Evolutionary conservation across 2,329 filamentous ascomycete species (phyloP), one percentile per base, ranked within the genome.

Genomic region (Raffaelea albimanens): DNA sequence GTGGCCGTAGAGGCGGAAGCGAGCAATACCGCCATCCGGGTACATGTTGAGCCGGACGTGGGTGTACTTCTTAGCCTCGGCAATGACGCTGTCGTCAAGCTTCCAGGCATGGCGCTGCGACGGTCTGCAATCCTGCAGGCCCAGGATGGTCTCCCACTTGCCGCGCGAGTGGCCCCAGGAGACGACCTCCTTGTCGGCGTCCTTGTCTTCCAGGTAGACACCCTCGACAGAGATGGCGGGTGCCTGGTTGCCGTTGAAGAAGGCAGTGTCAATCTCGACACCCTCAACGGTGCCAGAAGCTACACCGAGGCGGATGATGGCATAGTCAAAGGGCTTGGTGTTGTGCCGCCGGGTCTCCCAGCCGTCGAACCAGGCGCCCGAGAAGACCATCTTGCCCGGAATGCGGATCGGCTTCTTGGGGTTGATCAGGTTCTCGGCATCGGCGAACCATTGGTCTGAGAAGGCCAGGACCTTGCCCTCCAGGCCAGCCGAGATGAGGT

Each of bases 11-110:
- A 91, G 75, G 20, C 85, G 74, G 67, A 91, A 90, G 45, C 87
- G 71, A 36, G 86, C 85, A 58, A 93, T 91, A 43, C 87, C 87
- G 43, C 87, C 87, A 59, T 93, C 87, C 1, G 87, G 85, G 60
- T 87, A 90, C 87, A 90, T 90, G 62, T 87, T 85, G 47, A 93
- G 69, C 31, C 85, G 71, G 38, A 90, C 83, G 61, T 93, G 86
- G 0, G 86, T 90, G 65, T 85, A 90, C 46, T 80, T 76, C 63
- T 85, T 85, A 31, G 67, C 65, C 0, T 78, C 80, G 19, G 75
- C 72, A 18, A 60, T 59, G 25, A 29, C 13, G 7, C 13, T 13
- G 25, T 29, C 25, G 16, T 71, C 66, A 16, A 91, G 69, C 58
- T 78, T 74, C 87, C 86, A 93, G 3, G 72, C 83, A 58, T 88